A percentile compares a stretch with the other conserved stretches of the same genome.
Conservation (phyloP, 169 alveolate species). For the Babesia sp. region DNA sequence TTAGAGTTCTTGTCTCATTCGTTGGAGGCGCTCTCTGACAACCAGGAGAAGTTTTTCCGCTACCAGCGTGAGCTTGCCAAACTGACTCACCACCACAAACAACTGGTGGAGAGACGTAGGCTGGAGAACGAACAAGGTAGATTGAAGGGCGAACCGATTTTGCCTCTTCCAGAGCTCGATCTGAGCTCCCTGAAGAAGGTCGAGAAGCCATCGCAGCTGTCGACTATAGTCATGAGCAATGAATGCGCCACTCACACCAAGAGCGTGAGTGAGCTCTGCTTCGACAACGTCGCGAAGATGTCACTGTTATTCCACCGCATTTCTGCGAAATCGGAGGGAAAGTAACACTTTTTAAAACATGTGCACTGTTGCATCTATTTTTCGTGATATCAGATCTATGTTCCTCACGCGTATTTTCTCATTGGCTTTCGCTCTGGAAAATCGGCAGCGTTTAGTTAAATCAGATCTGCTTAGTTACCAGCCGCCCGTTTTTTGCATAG, state of each 20-base stretch:
- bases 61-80: constrained; percentile 80
- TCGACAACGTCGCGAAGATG: constrained; percentile 70
- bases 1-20: constrained; percentile 72
- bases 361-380: constrained; percentile 21
- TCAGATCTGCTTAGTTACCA: too few species aligned
- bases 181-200: constrained; percentile 53
- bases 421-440: neutral
- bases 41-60: constrained; percentile 79
- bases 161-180: constrained; percentile 74
- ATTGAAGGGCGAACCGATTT: constrained; percentile 81
- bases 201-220: constrained; percentile 68
- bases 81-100: constrained; percentile 81
- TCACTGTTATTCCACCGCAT: constrained; percentile 50
- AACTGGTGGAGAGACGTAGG: constrained; percentile 78
- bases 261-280: constrained; percentile 60
- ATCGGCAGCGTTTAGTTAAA: too few species aligned
- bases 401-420: constrained; percentile 6
- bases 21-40: constrained; percentile 76
- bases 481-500: too few species aligned
- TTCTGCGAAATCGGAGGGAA: neutral
- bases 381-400: neutral
- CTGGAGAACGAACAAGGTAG: constrained; percentile 83
- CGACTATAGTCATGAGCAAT: constrained; percentile 66
- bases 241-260: constrained; percentile 67
- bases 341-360: neutral